Conservation (phyloP, 1,284 basidiomycete species). For the Naganishia sp. region DNA sequence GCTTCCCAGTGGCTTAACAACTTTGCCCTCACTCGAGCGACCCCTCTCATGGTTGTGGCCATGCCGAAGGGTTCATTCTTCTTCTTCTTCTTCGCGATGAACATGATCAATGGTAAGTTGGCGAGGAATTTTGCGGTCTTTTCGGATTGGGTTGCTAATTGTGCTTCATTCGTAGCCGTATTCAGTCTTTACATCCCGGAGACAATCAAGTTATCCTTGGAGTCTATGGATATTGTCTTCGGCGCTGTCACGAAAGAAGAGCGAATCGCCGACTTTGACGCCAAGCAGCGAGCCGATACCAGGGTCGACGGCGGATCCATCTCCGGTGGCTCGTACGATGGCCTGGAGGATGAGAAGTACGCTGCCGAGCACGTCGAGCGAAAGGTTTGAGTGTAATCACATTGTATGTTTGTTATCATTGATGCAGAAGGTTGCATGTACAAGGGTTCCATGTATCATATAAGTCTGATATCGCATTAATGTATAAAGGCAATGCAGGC, state of each 20-base stretch:
- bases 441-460: constrained; percentile 11
- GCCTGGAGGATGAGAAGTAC: constrained; percentile 23
- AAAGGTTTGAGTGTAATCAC: constrained; percentile 5
- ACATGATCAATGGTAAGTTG: constrained; percentile 39
- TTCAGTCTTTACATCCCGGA: constrained; percentile 62
- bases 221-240: constrained; percentile 71
- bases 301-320: constrained; percentile 21
- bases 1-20: constrained; percentile 79
- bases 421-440: neutral
- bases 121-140: neutral
- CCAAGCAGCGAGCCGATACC: constrained; percentile 11
- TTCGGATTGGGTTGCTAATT: neutral
- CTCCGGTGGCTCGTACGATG: constrained; percentile 28
- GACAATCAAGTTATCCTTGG: constrained; percentile 55
- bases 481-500: neutral
- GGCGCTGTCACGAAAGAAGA: constrained; percentile 64
- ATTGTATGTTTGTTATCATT: neutral
- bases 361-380: constrained; percentile 27
- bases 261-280: constrained; percentile 47
- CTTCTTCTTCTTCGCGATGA: constrained; percentile 52
- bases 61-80: constrained; percentile 48
- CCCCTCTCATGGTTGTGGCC: constrained; percentile 62
- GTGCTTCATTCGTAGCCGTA: constrained; percentile 36
- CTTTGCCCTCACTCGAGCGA: constrained; percentile 57
- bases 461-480: constrained; percentile 1